phyloP scores from a whole-genome alignment of 1,284 basidiomycete species.

The Salmacisia buchloeana region DNA sequence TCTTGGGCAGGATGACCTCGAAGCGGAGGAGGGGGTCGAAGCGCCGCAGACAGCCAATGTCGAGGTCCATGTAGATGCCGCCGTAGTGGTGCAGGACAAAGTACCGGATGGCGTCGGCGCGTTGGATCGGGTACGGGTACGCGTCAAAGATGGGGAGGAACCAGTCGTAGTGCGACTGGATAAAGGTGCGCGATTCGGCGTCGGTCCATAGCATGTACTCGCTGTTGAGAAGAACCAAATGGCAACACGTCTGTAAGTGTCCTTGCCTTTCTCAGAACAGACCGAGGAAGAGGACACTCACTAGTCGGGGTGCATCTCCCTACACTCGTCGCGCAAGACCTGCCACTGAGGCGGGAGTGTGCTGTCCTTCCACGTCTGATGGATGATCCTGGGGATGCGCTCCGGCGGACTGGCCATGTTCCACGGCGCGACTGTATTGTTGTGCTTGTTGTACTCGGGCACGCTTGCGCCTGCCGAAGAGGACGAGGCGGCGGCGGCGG shows the following conservation, averaged over 20 bases:
- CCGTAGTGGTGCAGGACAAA: slow-evolving; percentile 90
- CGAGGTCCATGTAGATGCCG: slow-evolving; percentile 92
- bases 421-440: neutral
- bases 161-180: slow-evolving; percentile 79
- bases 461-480: neutral
- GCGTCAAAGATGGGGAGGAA: slow-evolving; percentile 86
- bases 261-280: neutral
- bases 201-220: slow-evolving; percentile 98
- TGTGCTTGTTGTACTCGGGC: neutral
- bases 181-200: slow-evolving; percentile 78
- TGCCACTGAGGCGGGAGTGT: slow-evolving; percentile 78
- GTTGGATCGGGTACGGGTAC: slow-evolving; percentile 90
- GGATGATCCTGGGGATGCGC: slow-evolving; percentile 79
- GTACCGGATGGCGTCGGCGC: slow-evolving; percentile 95
- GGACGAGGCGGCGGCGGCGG: neutral
- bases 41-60: slow-evolving; percentile 87
- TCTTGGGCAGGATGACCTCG: slow-evolving; percentile 85
- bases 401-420: slow-evolving; percentile 20
- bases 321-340: slow-evolving; percentile 51
- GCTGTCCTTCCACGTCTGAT: slow-evolving; percentile 97
- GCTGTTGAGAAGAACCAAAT: slow-evolving; percentile 53
- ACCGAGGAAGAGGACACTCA: slow-evolving; percentile 53
- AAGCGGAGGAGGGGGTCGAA: slow-evolving; percentile 82
- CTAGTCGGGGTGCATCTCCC: slow-evolving; percentile 69
- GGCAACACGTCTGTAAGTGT: neutral